A percentile compares a stretch with the other conserved stretches of the same genome.
These are phyloP conservation scores for Cladophialophora immunda DNA, from an alignment of 2,329 filamentous ascomycete species.

Conservation along the genomic window DNA sequence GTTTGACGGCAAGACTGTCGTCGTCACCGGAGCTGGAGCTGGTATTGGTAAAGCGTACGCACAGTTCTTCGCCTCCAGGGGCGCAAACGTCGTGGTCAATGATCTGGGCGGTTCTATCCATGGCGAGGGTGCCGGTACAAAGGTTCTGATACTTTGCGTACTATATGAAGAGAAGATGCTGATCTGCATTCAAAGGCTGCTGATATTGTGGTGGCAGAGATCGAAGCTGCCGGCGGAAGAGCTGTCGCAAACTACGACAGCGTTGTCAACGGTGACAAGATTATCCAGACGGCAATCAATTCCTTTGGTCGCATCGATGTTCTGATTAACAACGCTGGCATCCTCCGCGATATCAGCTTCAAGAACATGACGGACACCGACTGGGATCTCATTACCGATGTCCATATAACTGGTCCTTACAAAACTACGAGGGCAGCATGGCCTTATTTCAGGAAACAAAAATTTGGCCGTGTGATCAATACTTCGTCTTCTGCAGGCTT, in stretches of 20 bases:
- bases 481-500: constrained; percentile 93
- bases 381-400: constrained; percentile 93
- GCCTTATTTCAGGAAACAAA: constrained; percentile 98
- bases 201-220: constrained; percentile 59
- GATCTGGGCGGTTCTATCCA: too few relatives aligned
- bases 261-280: constrained; percentile 84
- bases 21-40: constrained; percentile 86
- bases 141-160: constrained; percentile 61
- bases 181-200: too few relatives aligned
- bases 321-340: constrained; percentile 97
- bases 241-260: constrained; percentile 96
- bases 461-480: constrained; percentile 96
- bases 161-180: too few relatives aligned
- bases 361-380: constrained; percentile 98
- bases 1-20: constrained; percentile 89
- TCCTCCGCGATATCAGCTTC: constrained; percentile 93
- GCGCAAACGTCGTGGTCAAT: constrained; percentile 95
- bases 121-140: too few relatives aligned
- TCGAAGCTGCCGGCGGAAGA: constrained; percentile 85
- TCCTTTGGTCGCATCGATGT: constrained; percentile 78
- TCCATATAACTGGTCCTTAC: constrained; percentile 83
- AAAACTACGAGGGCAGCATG: constrained; percentile 95
- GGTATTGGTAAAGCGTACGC: constrained; percentile 84
- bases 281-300: constrained; percentile 73
- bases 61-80: constrained; percentile 87